Evolutionary conservation across 352 stramenopile genomes (phyloP).

Genomic region (Globisporangium nunn): DNA sequence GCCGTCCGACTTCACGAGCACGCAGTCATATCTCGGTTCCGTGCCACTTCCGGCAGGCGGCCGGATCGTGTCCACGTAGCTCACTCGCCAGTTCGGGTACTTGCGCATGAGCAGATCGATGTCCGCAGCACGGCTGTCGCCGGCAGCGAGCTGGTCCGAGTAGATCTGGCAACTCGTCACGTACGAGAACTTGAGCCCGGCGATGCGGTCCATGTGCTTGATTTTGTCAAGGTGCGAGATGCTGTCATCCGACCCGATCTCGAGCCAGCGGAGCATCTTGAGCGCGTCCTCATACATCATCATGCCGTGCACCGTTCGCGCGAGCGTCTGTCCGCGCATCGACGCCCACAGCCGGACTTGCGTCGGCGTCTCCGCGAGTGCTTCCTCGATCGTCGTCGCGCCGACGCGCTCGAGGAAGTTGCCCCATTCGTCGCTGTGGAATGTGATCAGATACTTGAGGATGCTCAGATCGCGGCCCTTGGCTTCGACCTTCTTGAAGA

Average conservation of each 20-base stretch:
- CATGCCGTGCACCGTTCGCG: slow-evolving; percentile 84
- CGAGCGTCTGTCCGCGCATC: slow-evolving; percentile 82
- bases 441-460: slow-evolving; percentile 86
- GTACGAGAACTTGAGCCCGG: slow-evolving; percentile 84
- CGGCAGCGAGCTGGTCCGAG: slow-evolving; percentile 63
- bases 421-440: slow-evolving; percentile 84
- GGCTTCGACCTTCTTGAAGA: slow-evolving; percentile 81
- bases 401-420: slow-evolving; percentile 84
- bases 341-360: slow-evolving; percentile 84
- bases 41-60: slow-evolving; percentile 56
- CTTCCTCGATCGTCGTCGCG: slow-evolving; percentile 68
- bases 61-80: slow-evolving; percentile 82
- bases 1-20: slow-evolving; percentile 76
- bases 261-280: slow-evolving; percentile 84
- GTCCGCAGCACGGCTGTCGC: slow-evolving; percentile 84
- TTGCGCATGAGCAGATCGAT: slow-evolving; percentile 97
- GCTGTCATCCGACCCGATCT: slow-evolving; percentile 79
- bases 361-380: slow-evolving; percentile 69
- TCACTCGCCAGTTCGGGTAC: slow-evolving; percentile 92
- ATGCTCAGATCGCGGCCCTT: slow-evolving; percentile 84
- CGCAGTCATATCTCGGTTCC: slow-evolving; percentile 72
- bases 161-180: slow-evolving; percentile 89
- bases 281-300: slow-evolving; percentile 89
- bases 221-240: slow-evolving; percentile 87
- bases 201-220: slow-evolving; percentile 85